A percentile compares a stretch with the other conserved stretches of the same genome.
phyloP scores from a whole-genome alignment of 1,139 yeast genomes.

The Suhomyces coccinellae region DNA sequence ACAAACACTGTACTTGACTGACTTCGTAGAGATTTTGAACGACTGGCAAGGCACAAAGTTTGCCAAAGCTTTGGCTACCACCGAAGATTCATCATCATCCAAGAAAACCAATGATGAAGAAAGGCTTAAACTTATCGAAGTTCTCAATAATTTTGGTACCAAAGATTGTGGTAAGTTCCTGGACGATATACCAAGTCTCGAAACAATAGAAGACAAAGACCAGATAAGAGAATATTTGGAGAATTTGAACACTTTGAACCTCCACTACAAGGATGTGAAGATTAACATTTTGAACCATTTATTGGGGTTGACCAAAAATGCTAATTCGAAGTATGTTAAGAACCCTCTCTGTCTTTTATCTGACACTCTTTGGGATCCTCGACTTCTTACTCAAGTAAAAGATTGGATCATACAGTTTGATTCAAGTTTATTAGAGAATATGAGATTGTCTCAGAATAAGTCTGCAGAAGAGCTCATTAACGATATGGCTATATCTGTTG shows the following conservation, averaged over 20 bases:
- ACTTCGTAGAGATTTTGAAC: constrained; percentile 28
- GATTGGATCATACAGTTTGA: constrained; percentile 42
- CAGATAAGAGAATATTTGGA: constrained; percentile 30
- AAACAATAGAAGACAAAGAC: constrained; percentile 19
- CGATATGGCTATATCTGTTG: constrained; percentile 21
- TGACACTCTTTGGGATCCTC: constrained; percentile 29
- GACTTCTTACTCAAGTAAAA: constrained; percentile 24
- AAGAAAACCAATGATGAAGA: constrained; percentile 30
- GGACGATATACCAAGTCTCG: constrained; percentile 14
- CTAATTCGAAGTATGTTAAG: not conserved
- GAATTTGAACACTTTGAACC: constrained; percentile 27
- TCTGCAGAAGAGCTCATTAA: not conserved
- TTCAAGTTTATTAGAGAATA: constrained; percentile 14
- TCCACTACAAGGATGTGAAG: constrained; percentile 52
- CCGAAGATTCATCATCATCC: constrained; percentile 16
- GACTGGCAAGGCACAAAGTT: constrained; percentile 24
- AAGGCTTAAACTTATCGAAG: constrained; percentile 37
- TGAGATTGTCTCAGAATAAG: constrained; percentile 5
- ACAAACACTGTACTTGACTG: constrained; percentile 19
- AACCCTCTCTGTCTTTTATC: constrained; percentile 21
- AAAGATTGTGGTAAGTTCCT: constrained; percentile 16
- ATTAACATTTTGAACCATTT: constrained; percentile 39
- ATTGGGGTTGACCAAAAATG: constrained; percentile 22
- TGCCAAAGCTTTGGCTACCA: constrained; percentile 17
- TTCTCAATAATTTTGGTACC: constrained; percentile 38